Evolutionary conservation across 1,139 yeast species (phyloP).

Genomic region (Suhomyces coccinellae): DNA sequence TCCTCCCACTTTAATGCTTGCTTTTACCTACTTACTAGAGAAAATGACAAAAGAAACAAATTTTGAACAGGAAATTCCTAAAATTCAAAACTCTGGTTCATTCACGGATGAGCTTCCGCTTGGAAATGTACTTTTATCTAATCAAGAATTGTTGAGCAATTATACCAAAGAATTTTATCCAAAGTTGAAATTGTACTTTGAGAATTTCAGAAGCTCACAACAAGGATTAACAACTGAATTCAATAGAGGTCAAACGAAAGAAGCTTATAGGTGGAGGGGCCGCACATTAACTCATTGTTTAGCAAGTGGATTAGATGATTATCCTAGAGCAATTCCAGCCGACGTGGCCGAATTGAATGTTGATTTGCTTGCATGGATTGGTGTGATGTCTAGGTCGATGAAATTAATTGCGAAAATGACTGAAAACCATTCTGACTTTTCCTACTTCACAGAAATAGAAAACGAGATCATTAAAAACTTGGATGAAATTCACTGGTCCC

Average conservation of each 20-base stretch:
- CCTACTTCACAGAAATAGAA: conserved; percentile 53
- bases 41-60: conserved; percentile 28
- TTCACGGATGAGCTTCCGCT: conserved; percentile 22
- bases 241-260: conserved; percentile 57
- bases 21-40: conserved; percentile 67
- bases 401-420: conserved; percentile 69
- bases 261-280: conserved; percentile 92
- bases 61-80: conserved; percentile 28
- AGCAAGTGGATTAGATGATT: conserved; percentile 94
- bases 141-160: conserved; percentile 60
- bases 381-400: conserved; percentile 85
- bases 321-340: conserved; percentile 81
- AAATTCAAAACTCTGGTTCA: conserved; percentile 19
- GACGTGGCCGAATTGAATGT: conserved; percentile 90
- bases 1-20: conserved; percentile 90
- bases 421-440: conserved; percentile 57
- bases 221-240: conserved; percentile 72
- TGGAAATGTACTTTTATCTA: conserved; percentile 55
- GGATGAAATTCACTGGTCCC: conserved; percentile 79
- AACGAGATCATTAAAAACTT: conserved; percentile 60
- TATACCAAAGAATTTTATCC: conserved; percentile 76
- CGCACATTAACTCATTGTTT: conserved; percentile 81
- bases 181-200: conserved; percentile 70
- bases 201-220: conserved; percentile 85
- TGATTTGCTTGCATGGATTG: conserved; percentile 90